Conservation (phyloP, 1,139 yeast genomes). For the Diutina siamensis region DNA sequence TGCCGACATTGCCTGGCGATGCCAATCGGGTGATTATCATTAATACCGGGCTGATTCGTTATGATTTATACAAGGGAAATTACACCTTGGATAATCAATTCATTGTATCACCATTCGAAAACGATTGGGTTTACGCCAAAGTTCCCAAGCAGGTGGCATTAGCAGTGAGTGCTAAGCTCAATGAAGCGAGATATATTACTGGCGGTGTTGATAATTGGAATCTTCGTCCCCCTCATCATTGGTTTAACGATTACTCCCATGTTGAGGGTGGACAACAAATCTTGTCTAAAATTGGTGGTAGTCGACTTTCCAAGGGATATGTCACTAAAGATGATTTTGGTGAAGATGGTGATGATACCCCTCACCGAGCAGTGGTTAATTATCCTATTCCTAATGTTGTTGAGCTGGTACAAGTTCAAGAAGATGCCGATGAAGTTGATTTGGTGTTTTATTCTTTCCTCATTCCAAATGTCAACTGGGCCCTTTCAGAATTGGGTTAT, state of each 20-base stretch:
- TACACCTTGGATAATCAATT: conserved; percentile 74
- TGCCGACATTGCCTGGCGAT: conserved; percentile 38
- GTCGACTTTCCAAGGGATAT: conserved; percentile 44
- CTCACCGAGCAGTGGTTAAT: conserved; percentile 50
- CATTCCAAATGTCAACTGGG: conserved; percentile 48
- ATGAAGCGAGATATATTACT: conserved; percentile 36
- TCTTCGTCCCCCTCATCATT: conserved; percentile 11
- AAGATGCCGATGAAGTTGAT: conserved; percentile 30
- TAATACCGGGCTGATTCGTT: conserved; percentile 84
- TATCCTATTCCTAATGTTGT: conserved; percentile 71
- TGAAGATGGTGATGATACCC: conserved; percentile 77
- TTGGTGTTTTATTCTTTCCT: conserved; percentile 73
- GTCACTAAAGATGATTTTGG: conserved; percentile 81
- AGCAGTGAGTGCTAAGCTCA: conserved; percentile 36
- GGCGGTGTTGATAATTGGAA: conserved; percentile 7
- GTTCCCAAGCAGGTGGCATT: conserved; percentile 42
- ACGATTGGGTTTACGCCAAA: conserved; percentile 57
- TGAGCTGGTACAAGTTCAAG: conserved; percentile 27
- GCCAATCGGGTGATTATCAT: conserved; percentile 45
- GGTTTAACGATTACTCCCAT: not conserved
- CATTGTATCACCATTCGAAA: conserved; percentile 78
- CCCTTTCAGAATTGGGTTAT: conserved; percentile 30
- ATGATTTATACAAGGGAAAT: conserved; percentile 78
- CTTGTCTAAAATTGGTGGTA: conserved; percentile 8
- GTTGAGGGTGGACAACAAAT: not conserved